Percentiles rank a stretch among this genome's conserved stretches.
Evolutionary conservation across 1,139 yeast genomes (phyloP).

Genomic region (Taiozyma sp.): DNA sequence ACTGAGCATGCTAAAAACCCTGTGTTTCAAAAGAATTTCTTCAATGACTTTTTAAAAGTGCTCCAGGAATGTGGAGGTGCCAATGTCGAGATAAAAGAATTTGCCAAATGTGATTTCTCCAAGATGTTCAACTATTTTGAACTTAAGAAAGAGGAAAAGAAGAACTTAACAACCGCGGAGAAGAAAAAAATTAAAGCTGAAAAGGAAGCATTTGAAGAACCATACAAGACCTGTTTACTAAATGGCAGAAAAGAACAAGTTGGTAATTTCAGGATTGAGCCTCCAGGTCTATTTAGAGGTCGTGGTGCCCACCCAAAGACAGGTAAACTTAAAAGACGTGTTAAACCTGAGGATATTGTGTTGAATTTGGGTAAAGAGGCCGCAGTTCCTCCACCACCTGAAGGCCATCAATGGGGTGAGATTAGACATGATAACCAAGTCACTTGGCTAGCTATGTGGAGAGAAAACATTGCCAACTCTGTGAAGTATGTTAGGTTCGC

Average conservation of each 20-base stretch:
- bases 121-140: conserved; percentile 75
- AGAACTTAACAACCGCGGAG: conserved; percentile 60
- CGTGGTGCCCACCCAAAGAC: conserved; percentile 98
- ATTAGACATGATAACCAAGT: conserved; percentile 85
- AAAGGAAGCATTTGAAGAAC: conserved; percentile 73
- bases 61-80: conserved; percentile 68
- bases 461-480: conserved; percentile 81
- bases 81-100: conserved; percentile 48
- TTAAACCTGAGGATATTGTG: conserved; percentile 84
- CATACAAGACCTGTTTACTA: conserved; percentile 71
- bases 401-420: conserved; percentile 89
- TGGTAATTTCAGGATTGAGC: conserved; percentile 92
- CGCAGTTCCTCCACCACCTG: conserved; percentile 76
- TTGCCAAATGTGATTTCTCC: conserved; percentile 72
- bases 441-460: conserved; percentile 97
- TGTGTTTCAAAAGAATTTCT: conserved; percentile 82
- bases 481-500: conserved; percentile 90
- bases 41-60: conserved; percentile 68
- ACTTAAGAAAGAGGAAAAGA: conserved; percentile 65
- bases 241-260: conserved; percentile 91
- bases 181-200: conserved; percentile 71
- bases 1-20: conserved; percentile 89
- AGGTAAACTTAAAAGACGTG: conserved; percentile 81
- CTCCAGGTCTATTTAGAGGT: conserved; percentile 94
- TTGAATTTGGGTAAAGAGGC: conserved; percentile 75